Conservation (phyloP, 306 rosid species). For the Parietaria judaica region DNA sequence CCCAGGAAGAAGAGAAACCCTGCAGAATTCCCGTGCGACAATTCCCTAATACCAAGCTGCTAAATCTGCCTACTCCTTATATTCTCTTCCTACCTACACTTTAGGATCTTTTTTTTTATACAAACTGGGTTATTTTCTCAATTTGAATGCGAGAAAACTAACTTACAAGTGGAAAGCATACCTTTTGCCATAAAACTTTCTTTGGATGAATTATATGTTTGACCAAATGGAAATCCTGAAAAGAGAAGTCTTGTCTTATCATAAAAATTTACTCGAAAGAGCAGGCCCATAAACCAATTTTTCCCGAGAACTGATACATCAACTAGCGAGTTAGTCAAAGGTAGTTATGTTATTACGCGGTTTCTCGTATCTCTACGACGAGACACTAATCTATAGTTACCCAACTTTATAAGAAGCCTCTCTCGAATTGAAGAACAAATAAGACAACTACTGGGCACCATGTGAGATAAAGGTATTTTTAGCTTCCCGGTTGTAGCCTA, state of each 20-base stretch:
- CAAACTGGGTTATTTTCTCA: conserved; percentile 12
- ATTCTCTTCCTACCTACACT: not conserved
- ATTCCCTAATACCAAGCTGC: no score
- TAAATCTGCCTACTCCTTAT: not conserved
- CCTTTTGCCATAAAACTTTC: conserved; percentile 83
- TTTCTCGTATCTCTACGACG: conserved; percentile 16
- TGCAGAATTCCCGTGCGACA: no score
- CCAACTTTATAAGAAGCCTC: not conserved
- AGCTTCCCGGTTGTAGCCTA: no score
- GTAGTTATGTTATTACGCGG: conserved; percentile 5
- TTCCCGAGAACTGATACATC: conserved; percentile 20
- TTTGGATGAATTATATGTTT: conserved; percentile 64
- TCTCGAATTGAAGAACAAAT: not conserved
- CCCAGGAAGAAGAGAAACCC: no score
- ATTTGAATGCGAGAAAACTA: conserved; percentile 24
- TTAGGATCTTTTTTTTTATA: not conserved
- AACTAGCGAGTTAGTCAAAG: conserved; percentile 19
- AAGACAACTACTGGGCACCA: not conserved
- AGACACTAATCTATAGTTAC: conserved; percentile 11
- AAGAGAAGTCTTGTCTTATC: conserved; percentile 51
- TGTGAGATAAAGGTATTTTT: no score
- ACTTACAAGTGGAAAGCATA: conserved; percentile 37
- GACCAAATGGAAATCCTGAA: conserved; percentile 93
- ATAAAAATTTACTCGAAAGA: conserved; percentile 29
- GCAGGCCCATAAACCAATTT: conserved; percentile 33